Evolutionary conservation across 306 rosid genomes (phyloP).

Genomic region (Arachis hypogaea): DNA sequence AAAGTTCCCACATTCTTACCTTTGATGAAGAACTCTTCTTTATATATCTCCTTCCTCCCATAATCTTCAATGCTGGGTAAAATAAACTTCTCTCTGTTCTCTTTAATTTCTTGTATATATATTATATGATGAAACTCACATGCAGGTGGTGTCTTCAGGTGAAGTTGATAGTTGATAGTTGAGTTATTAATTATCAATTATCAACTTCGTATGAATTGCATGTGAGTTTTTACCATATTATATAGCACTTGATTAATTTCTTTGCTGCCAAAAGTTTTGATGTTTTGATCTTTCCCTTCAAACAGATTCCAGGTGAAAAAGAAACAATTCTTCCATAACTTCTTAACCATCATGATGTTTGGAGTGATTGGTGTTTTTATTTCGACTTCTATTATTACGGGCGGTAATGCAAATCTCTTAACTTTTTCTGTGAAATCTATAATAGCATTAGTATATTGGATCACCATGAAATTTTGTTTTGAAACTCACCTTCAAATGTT

Average conservation of each 20-base stretch:
- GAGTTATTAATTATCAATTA: too few relatives aligned
- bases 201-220: too few relatives aligned
- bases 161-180: too few relatives aligned
- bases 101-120: background rate
- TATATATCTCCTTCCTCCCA: constrained; percentile 95
- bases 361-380: constrained; percentile 89
- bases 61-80: constrained; percentile 96
- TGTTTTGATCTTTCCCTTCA: constrained; percentile 6
- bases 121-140: too few relatives aligned
- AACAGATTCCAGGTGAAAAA: constrained; percentile 96
- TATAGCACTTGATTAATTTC: constrained; percentile 25
- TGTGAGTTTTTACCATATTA: background rate
- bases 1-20: constrained; percentile 74
- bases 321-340: constrained; percentile 89
- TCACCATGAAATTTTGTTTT: background rate
- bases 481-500: constrained; percentile 35
- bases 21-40: constrained; percentile 87
- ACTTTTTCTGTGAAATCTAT: background rate
- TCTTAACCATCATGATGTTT: constrained; percentile 80
- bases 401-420: constrained; percentile 49
- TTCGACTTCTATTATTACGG: constrained; percentile 61
- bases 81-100: constrained; percentile 16
- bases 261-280: background rate
- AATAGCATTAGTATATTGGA: background rate
- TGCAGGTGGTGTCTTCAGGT: too few relatives aligned